Base-by-base conservation (phyloP, 768 basidiomycete species). In the Macrolepiota fuliginosa region DNA sequence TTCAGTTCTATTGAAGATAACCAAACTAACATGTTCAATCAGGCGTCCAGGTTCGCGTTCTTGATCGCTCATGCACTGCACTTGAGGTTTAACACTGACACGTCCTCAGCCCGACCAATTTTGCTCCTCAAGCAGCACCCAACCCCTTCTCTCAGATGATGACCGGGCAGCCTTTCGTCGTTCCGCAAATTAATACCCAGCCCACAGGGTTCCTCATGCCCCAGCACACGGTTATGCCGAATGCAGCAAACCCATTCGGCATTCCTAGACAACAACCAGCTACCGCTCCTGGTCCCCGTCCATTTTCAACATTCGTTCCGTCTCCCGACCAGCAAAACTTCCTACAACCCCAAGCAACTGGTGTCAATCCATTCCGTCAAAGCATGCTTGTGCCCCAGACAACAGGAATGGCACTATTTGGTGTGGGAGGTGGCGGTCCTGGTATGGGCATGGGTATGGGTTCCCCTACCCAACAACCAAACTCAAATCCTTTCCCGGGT, bases 1-100 rank as follows among this genome's bases (percentile, higher is more conserved):
- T 97, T 99, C 74, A 75, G 80, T 27, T 84, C 91, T 4, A 96
- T 99, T 65, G 95, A 97, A 71, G 82, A 84, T 57, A 87, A 90
- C 59, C 89, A 92, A 69, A 81, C 86, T 9, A 79, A 83, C n/a
- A 85, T 85, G 78, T 88, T 88, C 70, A 86, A 86, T 63, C 83
- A 88, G 6, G 80, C 82, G 5, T 80, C 81, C 68, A 86, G 83
- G 88, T 86, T 64, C 27, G 74, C 65, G 52, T 57, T 12, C 9
- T 25, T 47, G 45, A 65, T 63, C 58, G 27, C 52, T 47, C 42
- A 51, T 47, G 17, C n/a, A 12, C 54, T 5, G 9, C 57, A 51
- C 3, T 53, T 59, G n/a, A 59, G 7, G 7, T 32, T 32, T 3
- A 32, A 3, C 29, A 36, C 27, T 9, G 7, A 10, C 27, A 36